A percentile compares a stretch with the other conserved stretches of the same genome.
Evolutionary conservation across 2,329 filamentous ascomycete species (phyloP).

Genomic region (Lachnellula cervina): DNA sequence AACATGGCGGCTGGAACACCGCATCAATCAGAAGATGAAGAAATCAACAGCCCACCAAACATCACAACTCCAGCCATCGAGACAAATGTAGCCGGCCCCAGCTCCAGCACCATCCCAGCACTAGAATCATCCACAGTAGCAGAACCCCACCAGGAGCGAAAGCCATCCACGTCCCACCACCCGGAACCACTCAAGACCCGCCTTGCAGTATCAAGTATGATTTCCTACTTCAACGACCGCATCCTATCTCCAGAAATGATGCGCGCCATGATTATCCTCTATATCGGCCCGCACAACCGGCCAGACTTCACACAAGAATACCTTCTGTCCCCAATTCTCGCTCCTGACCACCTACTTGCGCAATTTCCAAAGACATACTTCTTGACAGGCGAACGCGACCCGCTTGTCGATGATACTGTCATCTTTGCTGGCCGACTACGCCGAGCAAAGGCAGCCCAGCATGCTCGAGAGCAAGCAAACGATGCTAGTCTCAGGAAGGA

Average conservation of each 20-base stretch:
- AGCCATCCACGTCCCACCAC: constrained; percentile 42
- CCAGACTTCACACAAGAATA: constrained; percentile 92
- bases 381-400: constrained; percentile 90
- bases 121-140: constrained; percentile 25
- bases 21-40: constrained; percentile 73
- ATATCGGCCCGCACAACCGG: constrained; percentile 87
- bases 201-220: constrained; percentile 94
- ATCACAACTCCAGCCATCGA: constrained; percentile 12
- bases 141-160: constrained; percentile 14
- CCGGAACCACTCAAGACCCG: constrained; percentile 66
- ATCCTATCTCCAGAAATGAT: constrained; percentile 97
- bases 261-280: constrained; percentile 97
- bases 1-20: constrained; percentile 78
- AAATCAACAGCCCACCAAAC: constrained; percentile 33
- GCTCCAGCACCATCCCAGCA: constrained; percentile 19
- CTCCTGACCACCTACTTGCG: constrained; percentile 76
- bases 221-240: constrained; percentile 95
- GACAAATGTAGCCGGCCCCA: constrained; percentile 4
- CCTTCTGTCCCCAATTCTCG: constrained; percentile 81
- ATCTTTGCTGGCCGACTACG: constrained; percentile 90
- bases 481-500: constrained; percentile 47
- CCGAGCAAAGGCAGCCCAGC: constrained; percentile 62
- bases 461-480: constrained; percentile 48
- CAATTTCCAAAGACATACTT: constrained; percentile 94
- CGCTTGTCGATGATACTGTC: constrained; percentile 92